phyloP scores from a whole-genome alignment of 371 early-diverging fungal species.

The Mortierella sp. region DNA sequence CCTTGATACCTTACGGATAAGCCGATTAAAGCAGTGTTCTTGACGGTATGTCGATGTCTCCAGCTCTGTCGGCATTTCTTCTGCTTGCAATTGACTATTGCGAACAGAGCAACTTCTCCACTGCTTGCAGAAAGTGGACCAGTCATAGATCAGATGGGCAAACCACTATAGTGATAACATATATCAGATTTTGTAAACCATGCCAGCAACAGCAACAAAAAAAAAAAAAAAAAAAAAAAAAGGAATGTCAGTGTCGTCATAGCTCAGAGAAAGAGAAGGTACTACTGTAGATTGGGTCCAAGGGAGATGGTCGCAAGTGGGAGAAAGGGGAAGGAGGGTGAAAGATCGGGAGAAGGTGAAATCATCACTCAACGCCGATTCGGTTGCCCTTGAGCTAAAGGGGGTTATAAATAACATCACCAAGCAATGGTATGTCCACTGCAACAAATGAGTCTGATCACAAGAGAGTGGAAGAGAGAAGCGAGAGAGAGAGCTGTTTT shows the following conservation, averaged over 20 bases:
- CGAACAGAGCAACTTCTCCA: constrained; percentile 27
- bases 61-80: not conserved
- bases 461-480: no score
- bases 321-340: not conserved
- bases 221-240: not conserved
- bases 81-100: not conserved
- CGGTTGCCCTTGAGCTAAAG: no score
- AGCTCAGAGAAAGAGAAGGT: no score
- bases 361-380: no score
- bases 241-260: not conserved
- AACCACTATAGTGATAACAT: constrained; percentile 30
- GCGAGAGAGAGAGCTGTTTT: no score
- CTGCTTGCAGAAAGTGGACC: constrained; percentile 27
- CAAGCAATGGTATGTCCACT: no score
- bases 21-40: constrained; percentile 41
- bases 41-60: constrained; percentile 25
- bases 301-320: no score
- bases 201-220: not conserved
- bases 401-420: not conserved
- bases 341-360: not conserved
- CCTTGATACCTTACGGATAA: constrained; percentile 30
- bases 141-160: constrained; percentile 30
- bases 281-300: no score
- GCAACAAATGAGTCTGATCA: no score
- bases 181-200: not conserved